Evolutionary conservation across 2,329 filamentous ascomycete species (phyloP), one percentile per base, ranked within the genome.

Genomic region (Annulohypoxylon truncatum): DNA sequence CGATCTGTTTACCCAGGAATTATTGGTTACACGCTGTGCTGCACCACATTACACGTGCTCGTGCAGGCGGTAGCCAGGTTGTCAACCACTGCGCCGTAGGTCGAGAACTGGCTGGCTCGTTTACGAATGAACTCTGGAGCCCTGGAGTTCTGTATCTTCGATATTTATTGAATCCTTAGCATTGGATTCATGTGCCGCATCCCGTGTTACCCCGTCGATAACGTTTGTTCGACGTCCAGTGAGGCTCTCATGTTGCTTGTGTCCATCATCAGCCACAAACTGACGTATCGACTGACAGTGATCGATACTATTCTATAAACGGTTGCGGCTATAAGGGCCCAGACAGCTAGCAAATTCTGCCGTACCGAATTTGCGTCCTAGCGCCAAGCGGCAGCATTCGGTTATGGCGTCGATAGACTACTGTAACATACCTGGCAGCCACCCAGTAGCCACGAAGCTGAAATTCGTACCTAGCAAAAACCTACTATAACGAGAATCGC

Each of bases 1-100:
- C 51, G 40, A 48, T 48, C 51, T 58, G 18, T 29, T 22, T 56
- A 60, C 38, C 40, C 52, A 50, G 26, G 31, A 64, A 40, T 57
- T 52, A 62, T 61, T 67, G 57, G 61, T 67, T 63, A 64, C 68
- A 68, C 66, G 56, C 66, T 68, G 63, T 63, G 56, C 66, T 68
- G 63, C 63, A 64, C 65, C 50, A 68, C 65, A 68, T 64, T 31
- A 64, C 56, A 68, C 62, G 58, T 66, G 57, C 55, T 55, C 38
- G 47, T 64, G 61, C 52, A 53, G 61, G 46, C 31, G 48, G 63
- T 57, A 42, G 64, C 60, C 38, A 42, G 38, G 38, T 60, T 59
- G 47, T 44, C 50, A 38, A 50, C 42, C 48, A 54, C 31, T 61
- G 29, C 58, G 28, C 51, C 33, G 35, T 33, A 47, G 22, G 22